A percentile compares a stretch with the other conserved stretches of the same genome.
These are phyloP conservation scores for Trichophyton verrucosum DNA, from an alignment of 2,329 filamentous ascomycete species.

Conservation along the genomic window DNA sequence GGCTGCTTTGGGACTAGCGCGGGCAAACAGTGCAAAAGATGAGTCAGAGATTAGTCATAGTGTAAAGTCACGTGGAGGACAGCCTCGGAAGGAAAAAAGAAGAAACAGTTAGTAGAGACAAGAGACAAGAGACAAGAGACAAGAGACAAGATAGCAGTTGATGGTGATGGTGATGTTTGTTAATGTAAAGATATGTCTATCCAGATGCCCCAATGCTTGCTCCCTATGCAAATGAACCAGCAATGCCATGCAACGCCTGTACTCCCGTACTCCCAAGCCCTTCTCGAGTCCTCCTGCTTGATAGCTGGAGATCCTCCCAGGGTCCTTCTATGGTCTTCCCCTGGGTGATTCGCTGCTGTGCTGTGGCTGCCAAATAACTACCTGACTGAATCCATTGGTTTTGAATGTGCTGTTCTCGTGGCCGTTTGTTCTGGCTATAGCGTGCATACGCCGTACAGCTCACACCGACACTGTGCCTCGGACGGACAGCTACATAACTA, in stretches of 20 bases:
- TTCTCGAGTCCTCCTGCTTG: too few species aligned
- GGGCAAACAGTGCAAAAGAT: neutral
- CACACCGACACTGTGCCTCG: slow-evolving; percentile 7
- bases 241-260: neutral
- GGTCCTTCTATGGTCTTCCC: too few species aligned
- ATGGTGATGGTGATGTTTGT: neutral
- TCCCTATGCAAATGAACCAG: neutral
- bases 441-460: slow-evolving; percentile 8
- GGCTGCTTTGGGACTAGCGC: slow-evolving; percentile 2
- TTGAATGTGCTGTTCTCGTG: neutral
- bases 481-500: slow-evolving; percentile 5
- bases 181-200: neutral
- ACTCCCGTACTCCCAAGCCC: neutral
- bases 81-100: too few species aligned
- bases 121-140: neutral
- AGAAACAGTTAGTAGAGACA: neutral
- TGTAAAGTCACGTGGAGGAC: neutral
- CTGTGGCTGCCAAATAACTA: too few species aligned
- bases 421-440: neutral
- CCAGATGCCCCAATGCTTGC: neutral
- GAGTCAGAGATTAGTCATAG: neutral
- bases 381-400: neutral
- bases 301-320: too few species aligned
- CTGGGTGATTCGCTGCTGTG: too few species aligned
- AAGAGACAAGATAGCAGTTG: neutral